A percentile compares a stretch with the other conserved stretches of the same genome.
phyloP scores from a whole-genome alignment of 2,329 filamentous ascomycete genomes.

The Nectriaceae sp. region DNA sequence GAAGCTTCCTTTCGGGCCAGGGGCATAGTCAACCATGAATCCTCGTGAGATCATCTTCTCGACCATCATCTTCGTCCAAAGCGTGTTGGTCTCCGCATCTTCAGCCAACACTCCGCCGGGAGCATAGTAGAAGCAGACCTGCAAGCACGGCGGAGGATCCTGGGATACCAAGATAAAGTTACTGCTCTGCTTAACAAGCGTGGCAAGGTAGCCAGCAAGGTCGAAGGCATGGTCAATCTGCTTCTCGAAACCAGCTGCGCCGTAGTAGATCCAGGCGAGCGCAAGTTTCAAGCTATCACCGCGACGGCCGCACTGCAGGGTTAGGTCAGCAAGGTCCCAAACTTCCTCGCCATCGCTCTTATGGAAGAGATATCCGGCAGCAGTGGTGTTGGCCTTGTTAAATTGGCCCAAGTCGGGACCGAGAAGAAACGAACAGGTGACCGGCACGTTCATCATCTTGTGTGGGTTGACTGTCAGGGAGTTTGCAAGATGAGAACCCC shows the following conservation, averaged over 20 bases:
- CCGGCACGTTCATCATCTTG: constrained; percentile 92
- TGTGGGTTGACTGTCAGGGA: constrained; percentile 90
- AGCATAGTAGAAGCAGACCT: constrained; percentile 92
- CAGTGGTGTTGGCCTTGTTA: constrained; percentile 80
- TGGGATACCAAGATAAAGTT: constrained; percentile 73
- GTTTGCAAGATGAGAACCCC: constrained; percentile 73
- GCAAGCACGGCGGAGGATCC: constrained; percentile 82
- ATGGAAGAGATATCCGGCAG: constrained; percentile 86
- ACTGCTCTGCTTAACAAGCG: constrained; percentile 52
- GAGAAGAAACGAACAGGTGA: constrained; percentile 89
- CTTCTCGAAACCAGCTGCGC: constrained; percentile 68
- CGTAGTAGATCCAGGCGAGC: constrained; percentile 88
- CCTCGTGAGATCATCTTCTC: constrained; percentile 50
- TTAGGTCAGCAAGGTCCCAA: constrained; percentile 90
- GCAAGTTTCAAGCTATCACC: constrained; percentile 87
- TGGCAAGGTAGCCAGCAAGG: constrained; percentile 69
- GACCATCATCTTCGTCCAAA: constrained; percentile 51
- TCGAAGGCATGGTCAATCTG: constrained; percentile 75
- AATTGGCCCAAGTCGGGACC: constrained; percentile 75
- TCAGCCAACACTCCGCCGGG: constrained; percentile 50
- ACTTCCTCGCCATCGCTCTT: constrained; percentile 57
- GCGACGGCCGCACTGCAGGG: constrained; percentile 87
- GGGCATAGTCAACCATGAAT: constrained; percentile 65
- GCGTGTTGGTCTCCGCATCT: constrained; percentile 48
- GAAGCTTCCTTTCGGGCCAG: constrained; percentile 56